Percentiles rank a stretch among this genome's conserved stretches.
These are phyloP conservation scores for Trichophyton equinum DNA, from an alignment of 2,329 filamentous ascomycete genomes.

Conservation along the genomic window DNA sequence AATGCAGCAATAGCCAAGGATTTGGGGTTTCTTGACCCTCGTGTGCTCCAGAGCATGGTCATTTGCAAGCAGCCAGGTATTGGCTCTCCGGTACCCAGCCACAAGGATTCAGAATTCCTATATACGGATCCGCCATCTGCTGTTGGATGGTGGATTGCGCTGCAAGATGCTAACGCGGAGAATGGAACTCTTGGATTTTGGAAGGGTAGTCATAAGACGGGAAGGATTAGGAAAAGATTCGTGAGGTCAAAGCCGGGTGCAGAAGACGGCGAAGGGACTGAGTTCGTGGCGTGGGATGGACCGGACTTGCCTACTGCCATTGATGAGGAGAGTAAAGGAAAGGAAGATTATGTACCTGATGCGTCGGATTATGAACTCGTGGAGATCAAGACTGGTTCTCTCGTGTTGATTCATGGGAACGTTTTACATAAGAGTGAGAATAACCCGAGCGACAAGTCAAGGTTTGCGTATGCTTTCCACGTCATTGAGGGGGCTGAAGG, in stretches of 20 bases:
- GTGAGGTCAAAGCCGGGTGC: conserved; percentile 37
- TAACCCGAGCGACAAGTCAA: conserved; percentile 72
- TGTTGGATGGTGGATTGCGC: conserved; percentile 93
- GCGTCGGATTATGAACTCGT: conserved; percentile 59
- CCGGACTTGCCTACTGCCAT: conserved; percentile 48
- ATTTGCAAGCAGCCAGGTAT: conserved; percentile 98
- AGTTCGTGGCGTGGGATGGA: conserved; percentile 59
- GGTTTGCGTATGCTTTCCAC: conserved; percentile 97
- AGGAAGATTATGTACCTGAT: conserved; percentile 43
- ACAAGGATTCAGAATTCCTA: conserved; percentile 86
- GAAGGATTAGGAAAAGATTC: conserved; percentile 59
- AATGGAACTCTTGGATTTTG: conserved; percentile 88
- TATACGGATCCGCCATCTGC: conserved; percentile 82
- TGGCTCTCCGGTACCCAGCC: conserved; percentile 76
- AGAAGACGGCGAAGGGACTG: conserved; percentile 43
- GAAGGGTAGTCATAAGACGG: conserved; percentile 65
- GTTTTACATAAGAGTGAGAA: conserved; percentile 90
- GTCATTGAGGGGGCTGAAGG: conserved; percentile 69
- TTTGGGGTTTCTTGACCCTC: conserved; percentile 63
- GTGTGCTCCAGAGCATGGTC: conserved; percentile 84
- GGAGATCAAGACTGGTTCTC: conserved; percentile 77
- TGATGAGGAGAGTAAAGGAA: conserved; percentile 29
- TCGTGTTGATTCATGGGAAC: conserved; percentile 94
- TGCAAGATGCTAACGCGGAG: conserved; percentile 75
- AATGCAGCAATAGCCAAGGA: conserved; percentile 55